Evolutionary conservation across 495 filamentous ascomycete species (phyloP), one percentile per base, ranked within the genome.

Genomic region (Penicillium turbatum): DNA sequence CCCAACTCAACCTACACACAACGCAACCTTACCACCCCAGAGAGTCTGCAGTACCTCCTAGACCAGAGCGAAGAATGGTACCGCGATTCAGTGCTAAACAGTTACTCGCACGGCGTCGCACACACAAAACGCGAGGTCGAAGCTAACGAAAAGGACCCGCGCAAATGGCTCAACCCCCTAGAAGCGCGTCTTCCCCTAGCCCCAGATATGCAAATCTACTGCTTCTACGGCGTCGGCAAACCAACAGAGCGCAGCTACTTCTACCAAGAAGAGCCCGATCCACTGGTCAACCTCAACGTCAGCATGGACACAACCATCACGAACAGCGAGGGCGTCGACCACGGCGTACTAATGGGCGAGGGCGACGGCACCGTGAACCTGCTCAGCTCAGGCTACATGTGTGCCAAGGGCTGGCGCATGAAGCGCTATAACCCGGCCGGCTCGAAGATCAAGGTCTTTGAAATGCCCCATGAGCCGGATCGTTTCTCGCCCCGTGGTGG

Each of bases 401-500:
- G 93, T 69, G 83, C 88, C 57, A 88, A 86, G 63, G 93, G 93
- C 21, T 98, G 93, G 93, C 63, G 65, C 34, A 88, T 97, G 61
- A 90, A 89, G 63, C 82, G 93, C 16, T 98, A 92, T 61, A 98
- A 98, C 65, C 93, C 93, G 1, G 87, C 90, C 0, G 83, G 84
- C 0, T 78, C 85, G 3, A 80, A 89, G 61, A 76, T 98, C 63
- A 92, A 86, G 50, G 86, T 90, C 3, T 90, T 83, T 58, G 93
- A 97, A 72, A 97, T 97, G 92, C 88, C 85, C 3, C 95, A 98
- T 64, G 91, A 97, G 66, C 93, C 93, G 0, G 91, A 96, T 52
- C 74, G 89, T 19, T 97, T 97, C 69, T 88, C 84, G 54, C 90
- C 95, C 0, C 75, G 93, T 11, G 93, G 93, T 38, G 93, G 93